These are phyloP conservation scores for Lasiosphaeria hispida DNA, from an alignment of 495 filamentous ascomycete genomes.

Conservation along the genomic window DNA sequence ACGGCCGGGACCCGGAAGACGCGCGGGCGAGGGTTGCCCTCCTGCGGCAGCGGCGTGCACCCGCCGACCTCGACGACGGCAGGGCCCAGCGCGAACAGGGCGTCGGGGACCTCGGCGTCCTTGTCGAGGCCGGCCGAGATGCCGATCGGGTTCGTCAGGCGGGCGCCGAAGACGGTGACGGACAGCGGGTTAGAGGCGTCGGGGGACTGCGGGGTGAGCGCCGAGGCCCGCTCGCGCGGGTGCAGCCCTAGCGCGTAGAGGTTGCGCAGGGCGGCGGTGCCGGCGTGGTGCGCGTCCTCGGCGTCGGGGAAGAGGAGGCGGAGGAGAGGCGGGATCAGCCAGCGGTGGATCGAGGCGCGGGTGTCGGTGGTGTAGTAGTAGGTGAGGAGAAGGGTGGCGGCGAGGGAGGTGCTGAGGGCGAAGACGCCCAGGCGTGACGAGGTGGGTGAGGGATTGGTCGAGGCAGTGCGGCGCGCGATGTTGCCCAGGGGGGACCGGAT, in stretches of 20 bases:
- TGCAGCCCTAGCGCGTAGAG: constrained; percentile 65
- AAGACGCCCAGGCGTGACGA: constrained; percentile 46
- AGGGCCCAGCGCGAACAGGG: constrained; percentile 77
- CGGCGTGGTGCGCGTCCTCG: constrained; percentile 84
- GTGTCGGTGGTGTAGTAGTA: constrained; percentile 90
- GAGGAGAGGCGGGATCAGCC: constrained; percentile 71
- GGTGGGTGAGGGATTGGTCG: constrained; percentile 30
- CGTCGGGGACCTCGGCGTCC: constrained; percentile 79
- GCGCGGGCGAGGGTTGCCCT: constrained; percentile 80
- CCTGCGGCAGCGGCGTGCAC: constrained; percentile 78
- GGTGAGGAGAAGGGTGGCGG: constrained; percentile 32
- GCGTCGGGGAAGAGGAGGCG: constrained; percentile 74
- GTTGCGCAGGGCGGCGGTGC: constrained; percentile 64
- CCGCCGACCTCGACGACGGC: constrained; percentile 89
- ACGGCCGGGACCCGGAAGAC: constrained; percentile 82
- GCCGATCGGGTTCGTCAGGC: constrained; percentile 78
- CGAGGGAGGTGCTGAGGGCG: constrained; percentile 56
- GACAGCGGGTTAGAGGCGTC: constrained; percentile 30
- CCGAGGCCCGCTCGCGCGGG: constrained; percentile 65
- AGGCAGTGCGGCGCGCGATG: constrained; percentile 27
- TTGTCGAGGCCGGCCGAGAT: constrained; percentile 95
- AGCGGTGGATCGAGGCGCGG: constrained; percentile 79
- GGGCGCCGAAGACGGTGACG: constrained; percentile 71
- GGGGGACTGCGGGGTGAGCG: background rate
- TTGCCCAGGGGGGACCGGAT: constrained; percentile 11